Evolutionary conservation across 176 grass and related monocot genomes (phyloP).

Genomic region (Melocanna baccifera): DNA sequence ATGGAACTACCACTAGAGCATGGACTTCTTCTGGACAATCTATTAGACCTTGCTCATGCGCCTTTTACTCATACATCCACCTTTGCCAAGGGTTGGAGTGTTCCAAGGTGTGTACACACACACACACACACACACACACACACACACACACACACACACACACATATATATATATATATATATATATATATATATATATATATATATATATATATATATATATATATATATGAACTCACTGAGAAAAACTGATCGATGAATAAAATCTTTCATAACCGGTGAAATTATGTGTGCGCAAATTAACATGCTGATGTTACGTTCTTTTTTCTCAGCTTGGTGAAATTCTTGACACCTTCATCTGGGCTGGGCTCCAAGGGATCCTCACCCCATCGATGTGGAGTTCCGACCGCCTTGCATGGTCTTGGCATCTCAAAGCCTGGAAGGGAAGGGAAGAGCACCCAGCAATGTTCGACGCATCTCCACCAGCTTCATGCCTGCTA

Average conservation of each 20-base stretch:
- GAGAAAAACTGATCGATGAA: neutral
- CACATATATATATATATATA: no score
- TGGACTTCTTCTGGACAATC: conserved; percentile 93
- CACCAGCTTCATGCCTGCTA: conserved; percentile 95
- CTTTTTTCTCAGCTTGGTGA: conserved; percentile 62
- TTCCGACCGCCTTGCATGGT: conserved; percentile 95
- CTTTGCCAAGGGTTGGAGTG: conserved; percentile 97
- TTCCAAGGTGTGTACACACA: conserved; percentile 63
- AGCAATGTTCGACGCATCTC: conserved; percentile 83
- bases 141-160: no score
- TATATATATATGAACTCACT: neutral
- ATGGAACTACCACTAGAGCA: conserved; percentile 97
- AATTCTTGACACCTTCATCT: conserved; percentile 88
- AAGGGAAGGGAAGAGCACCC: conserved; percentile 73
- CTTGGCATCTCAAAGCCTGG: conserved; percentile 87
- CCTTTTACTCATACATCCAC: conserved; percentile 96
- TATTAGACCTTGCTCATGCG: conserved; percentile 95
- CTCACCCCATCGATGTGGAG: conserved; percentile 97
- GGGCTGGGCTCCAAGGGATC: conserved; percentile 94
- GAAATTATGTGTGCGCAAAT: neutral
- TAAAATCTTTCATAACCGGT: neutral
- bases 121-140: no score
- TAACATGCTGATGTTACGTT: neutral
- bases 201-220: neutral
- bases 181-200: no score